Evolutionary conservation across 306 rosid genomes (phyloP).

Genomic region (Lupinus albus): DNA sequence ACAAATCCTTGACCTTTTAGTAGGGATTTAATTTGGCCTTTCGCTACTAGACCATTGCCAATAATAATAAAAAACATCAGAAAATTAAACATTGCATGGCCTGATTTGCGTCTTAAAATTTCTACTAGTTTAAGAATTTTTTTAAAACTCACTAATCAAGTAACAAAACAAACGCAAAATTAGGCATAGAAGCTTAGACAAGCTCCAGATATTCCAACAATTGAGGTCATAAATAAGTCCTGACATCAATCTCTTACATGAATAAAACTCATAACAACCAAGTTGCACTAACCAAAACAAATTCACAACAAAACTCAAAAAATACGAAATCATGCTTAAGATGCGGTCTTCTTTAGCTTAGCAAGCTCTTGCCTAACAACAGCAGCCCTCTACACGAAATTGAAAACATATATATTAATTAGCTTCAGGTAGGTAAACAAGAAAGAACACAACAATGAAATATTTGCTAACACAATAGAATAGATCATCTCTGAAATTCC

Average conservation of each 20-base stretch:
- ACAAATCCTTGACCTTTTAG: no score
- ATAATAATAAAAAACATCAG: neutral
- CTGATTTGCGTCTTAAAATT: neutral
- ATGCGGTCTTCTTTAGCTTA: slow-evolving; percentile 61
- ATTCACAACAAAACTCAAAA: slow-evolving; percentile 50
- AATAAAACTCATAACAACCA: slow-evolving; percentile 26
- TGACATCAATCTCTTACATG: neutral
- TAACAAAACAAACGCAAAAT: slow-evolving; percentile 7
- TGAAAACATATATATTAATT: neutral
- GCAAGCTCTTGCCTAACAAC: slow-evolving; percentile 75
- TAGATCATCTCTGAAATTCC: neutral
- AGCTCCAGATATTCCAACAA: neutral
- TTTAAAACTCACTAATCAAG: slow-evolving; percentile 8
- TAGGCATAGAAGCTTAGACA: neutral
- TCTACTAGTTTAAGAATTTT: neutral
- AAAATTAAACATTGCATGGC: neutral
- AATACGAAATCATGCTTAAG: slow-evolving; percentile 39
- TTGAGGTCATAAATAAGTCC: neutral
- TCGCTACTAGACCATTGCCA: no score
- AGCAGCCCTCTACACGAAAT: slow-evolving; percentile 67
- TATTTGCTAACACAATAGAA: neutral
- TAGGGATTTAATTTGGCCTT: no score
- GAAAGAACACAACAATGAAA: neutral
- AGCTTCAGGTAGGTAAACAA: neutral
- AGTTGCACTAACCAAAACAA: slow-evolving; percentile 30